Conservation (phyloP, 345 rosid genomes). For the Kernera saxatilis region DNA sequence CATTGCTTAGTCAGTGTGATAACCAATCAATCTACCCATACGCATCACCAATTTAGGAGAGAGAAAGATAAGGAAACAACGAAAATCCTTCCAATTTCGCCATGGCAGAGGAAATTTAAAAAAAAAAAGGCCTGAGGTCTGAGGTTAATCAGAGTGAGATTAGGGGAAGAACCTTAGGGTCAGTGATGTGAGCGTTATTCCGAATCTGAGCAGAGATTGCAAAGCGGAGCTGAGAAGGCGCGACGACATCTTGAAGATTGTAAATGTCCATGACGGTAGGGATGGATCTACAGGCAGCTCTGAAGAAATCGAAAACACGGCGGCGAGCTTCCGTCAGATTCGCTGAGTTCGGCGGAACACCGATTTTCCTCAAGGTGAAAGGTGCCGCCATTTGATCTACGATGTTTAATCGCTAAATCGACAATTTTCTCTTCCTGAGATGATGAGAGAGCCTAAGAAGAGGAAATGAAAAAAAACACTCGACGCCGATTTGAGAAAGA, state of each 20-base stretch:
- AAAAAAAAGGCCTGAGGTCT: background rate
- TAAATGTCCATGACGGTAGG: constrained; percentile 80
- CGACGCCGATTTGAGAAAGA: background rate
- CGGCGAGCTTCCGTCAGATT: constrained; percentile 75
- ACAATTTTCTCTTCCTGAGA: background rate
- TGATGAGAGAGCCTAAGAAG: background rate
- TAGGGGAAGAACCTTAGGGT: constrained; percentile 61
- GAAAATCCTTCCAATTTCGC: background rate
- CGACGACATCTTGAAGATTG: constrained; percentile 78
- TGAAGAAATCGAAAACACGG: constrained; percentile 78
- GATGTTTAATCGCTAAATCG: background rate
- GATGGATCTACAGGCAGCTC: constrained; percentile 72
- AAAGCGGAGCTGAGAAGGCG: constrained; percentile 74
- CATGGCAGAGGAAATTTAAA: background rate
- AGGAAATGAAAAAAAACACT: background rate
- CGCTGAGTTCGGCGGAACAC: constrained; percentile 82
- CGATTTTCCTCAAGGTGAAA: constrained; percentile 54
- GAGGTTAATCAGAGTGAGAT: background rate
- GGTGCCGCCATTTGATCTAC: constrained; percentile 40
- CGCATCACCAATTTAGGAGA: background rate
- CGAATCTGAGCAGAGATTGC: constrained; percentile 83
- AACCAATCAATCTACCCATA: background rate
- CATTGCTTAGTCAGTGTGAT: background rate
- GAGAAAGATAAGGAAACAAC: background rate
- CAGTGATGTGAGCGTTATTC: constrained; percentile 60